A percentile compares a stretch with the other conserved stretches of the same genome.
phyloP scores from a whole-genome alignment of 2,329 filamentous ascomycete species.

The Fusarium floridanum region DNA sequence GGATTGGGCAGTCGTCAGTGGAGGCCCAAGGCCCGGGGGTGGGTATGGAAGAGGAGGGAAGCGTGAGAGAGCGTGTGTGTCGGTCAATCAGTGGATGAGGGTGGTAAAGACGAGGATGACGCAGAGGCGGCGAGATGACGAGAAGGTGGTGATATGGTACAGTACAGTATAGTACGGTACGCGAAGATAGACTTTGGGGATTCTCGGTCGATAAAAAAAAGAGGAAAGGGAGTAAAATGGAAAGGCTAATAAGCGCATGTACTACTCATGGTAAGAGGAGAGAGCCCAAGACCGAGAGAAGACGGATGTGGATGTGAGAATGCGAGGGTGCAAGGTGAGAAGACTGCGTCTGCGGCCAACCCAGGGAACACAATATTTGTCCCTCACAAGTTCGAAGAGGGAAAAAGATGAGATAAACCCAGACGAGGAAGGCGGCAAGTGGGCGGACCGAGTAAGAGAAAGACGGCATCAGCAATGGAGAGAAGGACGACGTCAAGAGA shows the following conservation, averaged over 20 bases:
- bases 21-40: constrained; percentile 45
- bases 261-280: constrained; percentile 2
- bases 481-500: background rate
- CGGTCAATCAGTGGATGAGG: constrained; percentile 10
- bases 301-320: background rate
- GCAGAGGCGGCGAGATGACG: background rate
- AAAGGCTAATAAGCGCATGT: constrained; percentile 12
- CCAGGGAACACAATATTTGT: constrained; percentile 7
- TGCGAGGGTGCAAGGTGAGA: background rate
- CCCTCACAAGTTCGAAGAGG: background rate
- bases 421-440: constrained; percentile 9
- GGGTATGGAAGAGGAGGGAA: constrained; percentile 22
- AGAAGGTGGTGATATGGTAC: background rate
- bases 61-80: constrained; percentile 10
- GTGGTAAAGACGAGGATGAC: background rate
- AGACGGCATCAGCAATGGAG: background rate
- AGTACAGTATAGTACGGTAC: background rate
- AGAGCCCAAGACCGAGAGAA: background rate
- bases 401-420: background rate
- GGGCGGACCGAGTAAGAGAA: background rate
- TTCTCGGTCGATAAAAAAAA: constrained; percentile 4
- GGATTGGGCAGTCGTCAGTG: constrained; percentile 44
- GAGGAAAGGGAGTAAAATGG: background rate
- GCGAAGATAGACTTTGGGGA: background rate
- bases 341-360: background rate